A percentile compares a stretch with the other conserved stretches of the same genome.
Conservation (phyloP, 208 protist genomes). For the Wallacemonas rigidus region DNA sequence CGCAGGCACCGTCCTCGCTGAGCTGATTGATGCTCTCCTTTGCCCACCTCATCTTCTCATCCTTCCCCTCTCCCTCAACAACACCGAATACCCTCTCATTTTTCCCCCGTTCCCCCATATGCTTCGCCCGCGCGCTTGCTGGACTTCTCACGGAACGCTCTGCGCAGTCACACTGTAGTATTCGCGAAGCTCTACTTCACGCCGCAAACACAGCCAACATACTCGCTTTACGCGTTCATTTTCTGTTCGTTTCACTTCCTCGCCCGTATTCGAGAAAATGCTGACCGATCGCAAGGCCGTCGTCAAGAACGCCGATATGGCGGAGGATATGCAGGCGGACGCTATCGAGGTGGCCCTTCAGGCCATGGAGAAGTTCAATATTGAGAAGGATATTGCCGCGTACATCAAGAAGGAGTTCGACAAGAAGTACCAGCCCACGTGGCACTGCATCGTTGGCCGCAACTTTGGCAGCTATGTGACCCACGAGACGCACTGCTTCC, state of each 20-base stretch:
- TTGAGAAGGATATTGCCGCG: slow-evolving; percentile 99
- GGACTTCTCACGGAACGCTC: too few relatives aligned
- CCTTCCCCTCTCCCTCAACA: too few relatives aligned
- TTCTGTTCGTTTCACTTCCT: slow-evolving; percentile 14
- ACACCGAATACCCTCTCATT: too few relatives aligned
- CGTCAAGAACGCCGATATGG: slow-evolving; percentile 97
- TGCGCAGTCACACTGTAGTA: neutral
- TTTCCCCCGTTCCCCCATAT: too few relatives aligned
- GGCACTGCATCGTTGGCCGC: slow-evolving; percentile 99
- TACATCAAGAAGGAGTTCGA: slow-evolving; percentile 99
- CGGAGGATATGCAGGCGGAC: slow-evolving; percentile 97
- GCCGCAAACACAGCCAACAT: neutral
- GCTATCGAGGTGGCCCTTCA: slow-evolving; percentile 97
- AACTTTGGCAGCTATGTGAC: slow-evolving; percentile 99
- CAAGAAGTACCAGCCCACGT: slow-evolving; percentile 99
- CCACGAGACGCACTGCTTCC: slow-evolving; percentile 99
- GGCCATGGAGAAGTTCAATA: slow-evolving; percentile 99
- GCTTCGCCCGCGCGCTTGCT: too few relatives aligned
- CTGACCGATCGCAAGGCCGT: slow-evolving; percentile 86
- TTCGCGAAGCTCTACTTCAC: neutral
- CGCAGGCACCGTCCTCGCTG: too few relatives aligned
- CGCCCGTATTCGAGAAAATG: slow-evolving; percentile 28
- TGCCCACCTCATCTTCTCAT: too few relatives aligned
- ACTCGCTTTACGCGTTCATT: slow-evolving; percentile 12
- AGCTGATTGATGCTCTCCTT: too few relatives aligned